Percentiles rank a stretch among this genome's conserved stretches.
These are phyloP conservation scores for Cladorrhinum samala DNA, from an alignment of 495 filamentous ascomycete species.

Conservation along the genomic window DNA sequence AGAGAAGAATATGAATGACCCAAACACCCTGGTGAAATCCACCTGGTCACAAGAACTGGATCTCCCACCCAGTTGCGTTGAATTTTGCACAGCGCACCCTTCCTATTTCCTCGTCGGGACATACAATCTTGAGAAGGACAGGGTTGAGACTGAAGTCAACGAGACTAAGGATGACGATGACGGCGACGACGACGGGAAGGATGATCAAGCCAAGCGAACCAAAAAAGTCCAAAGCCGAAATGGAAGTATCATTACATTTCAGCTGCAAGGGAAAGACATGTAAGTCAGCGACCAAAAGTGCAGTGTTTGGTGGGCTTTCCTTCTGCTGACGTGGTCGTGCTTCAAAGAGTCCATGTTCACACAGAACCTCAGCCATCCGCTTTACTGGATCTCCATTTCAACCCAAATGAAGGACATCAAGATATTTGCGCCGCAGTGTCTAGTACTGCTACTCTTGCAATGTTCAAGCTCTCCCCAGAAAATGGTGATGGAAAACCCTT, in stretches of 20 bases:
- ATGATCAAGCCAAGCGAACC: slow-evolving; percentile 11
- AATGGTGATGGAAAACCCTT: slow-evolving; percentile 20
- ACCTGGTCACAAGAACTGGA: slow-evolving; percentile 42
- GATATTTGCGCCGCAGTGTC: slow-evolving; percentile 61
- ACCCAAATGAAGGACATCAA: slow-evolving; percentile 42
- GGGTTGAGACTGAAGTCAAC: slow-evolving; percentile 12
- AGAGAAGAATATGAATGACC: neutral
- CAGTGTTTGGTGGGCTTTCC: neutral
- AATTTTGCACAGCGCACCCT: slow-evolving; percentile 62
- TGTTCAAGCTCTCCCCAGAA: slow-evolving; percentile 47
- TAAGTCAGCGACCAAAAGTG: slow-evolving; percentile 33
- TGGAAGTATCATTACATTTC: slow-evolving; percentile 66
- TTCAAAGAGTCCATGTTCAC: slow-evolving; percentile 35
- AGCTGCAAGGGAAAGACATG: slow-evolving; percentile 44
- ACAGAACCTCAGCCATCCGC: slow-evolving; percentile 57
- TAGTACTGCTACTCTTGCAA: slow-evolving; percentile 60
- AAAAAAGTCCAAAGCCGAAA: slow-evolving; percentile 53
- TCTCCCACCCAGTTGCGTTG: slow-evolving; percentile 75
- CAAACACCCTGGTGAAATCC: slow-evolving; percentile 22
- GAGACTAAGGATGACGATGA: slow-evolving; percentile 24
- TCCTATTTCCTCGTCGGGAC: slow-evolving; percentile 78
- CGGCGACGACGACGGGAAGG: slow-evolving; percentile 33
- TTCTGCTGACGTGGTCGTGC: neutral
- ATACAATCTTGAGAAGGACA: slow-evolving; percentile 63
- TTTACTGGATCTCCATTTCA: slow-evolving; percentile 82